Conservation (phyloP, 176 grass and related monocot genomes). For the Pontederia crassipes region DNA sequence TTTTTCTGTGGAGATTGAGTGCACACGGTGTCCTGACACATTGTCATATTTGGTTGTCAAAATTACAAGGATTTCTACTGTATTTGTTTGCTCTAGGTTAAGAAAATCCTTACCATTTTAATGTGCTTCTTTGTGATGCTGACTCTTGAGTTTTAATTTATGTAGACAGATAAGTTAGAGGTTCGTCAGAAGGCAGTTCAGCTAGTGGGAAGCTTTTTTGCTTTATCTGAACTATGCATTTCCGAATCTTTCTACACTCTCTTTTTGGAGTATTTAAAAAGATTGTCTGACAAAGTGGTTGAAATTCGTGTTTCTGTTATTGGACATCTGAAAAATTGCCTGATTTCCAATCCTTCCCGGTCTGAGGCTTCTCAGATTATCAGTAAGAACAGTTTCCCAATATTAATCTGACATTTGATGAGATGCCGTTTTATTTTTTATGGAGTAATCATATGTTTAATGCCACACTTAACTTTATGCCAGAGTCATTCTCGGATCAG, state of each 20-base stretch:
- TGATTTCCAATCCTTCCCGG: slow-evolving; percentile 65
- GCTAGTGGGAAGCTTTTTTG: slow-evolving; percentile 83
- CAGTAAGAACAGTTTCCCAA: slow-evolving; percentile 36
- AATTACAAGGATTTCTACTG: too few species aligned
- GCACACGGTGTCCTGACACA: too few species aligned
- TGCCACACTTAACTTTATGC: slow-evolving; percentile 24
- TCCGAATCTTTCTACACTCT: slow-evolving; percentile 81
- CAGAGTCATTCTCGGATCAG: slow-evolving; percentile 90
- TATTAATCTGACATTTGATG: not conserved
- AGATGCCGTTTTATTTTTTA: not conserved
- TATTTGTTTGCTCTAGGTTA: too few species aligned
- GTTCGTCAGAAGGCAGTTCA: slow-evolving; percentile 72
- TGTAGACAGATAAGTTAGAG: slow-evolving; percentile 88
- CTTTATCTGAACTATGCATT: slow-evolving; percentile 53
- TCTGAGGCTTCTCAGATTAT: slow-evolving; percentile 86
- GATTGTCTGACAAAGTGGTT: slow-evolving; percentile 82
- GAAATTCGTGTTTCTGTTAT: slow-evolving; percentile 87
- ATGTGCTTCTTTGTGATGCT: slow-evolving; percentile 2
- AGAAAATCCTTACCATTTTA: too few species aligned
- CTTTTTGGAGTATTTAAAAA: slow-evolving; percentile 80
- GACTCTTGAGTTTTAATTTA: slow-evolving; percentile 31
- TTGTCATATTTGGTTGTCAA: too few species aligned
- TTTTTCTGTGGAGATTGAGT: too few species aligned
- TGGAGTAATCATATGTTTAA: slow-evolving; percentile 1
- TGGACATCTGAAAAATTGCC: slow-evolving; percentile 79